Evolutionary conservation across 2,329 filamentous ascomycete species (phyloP).

Genomic region (Pyricularia sp.): DNA sequence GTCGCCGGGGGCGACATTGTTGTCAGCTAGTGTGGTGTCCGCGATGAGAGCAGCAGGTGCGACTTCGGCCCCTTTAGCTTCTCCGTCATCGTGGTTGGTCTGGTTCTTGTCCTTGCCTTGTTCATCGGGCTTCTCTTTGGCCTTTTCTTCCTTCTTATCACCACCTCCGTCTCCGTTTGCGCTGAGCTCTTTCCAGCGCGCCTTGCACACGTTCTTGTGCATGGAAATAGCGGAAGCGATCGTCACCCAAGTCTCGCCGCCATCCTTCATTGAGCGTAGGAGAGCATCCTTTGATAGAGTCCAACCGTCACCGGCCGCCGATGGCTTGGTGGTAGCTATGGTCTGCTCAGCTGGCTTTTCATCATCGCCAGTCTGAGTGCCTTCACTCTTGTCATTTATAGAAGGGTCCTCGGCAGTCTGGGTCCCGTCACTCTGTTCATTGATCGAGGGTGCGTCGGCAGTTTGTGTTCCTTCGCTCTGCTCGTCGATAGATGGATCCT

Average conservation of each 20-base stretch:
- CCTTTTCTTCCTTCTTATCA: slow-evolving; percentile 3
- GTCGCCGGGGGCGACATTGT: slow-evolving; percentile 2
- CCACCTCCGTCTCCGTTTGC: neutral
- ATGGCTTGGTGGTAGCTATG: neutral
- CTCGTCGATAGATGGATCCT: slow-evolving; percentile 6
- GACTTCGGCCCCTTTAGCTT: neutral
- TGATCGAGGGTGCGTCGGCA: slow-evolving; percentile 5
- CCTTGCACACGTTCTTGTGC: slow-evolving; percentile 5
- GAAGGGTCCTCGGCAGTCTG: slow-evolving; percentile 5
- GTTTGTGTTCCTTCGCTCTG: slow-evolving; percentile 2
- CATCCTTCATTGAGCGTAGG: slow-evolving; percentile 12
- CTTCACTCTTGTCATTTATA: slow-evolving; percentile 4
- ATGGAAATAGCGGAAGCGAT: slow-evolving; percentile 7
- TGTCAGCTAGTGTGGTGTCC: neutral
- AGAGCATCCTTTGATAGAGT: slow-evolving; percentile 13
- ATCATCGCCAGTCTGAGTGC: neutral
- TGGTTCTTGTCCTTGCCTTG: neutral
- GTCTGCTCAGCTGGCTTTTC: neutral
- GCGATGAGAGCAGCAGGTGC: neutral
- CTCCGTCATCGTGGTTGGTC: neutral
- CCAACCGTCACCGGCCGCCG: slow-evolving; percentile 7
- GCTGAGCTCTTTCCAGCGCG: slow-evolving; percentile 5
- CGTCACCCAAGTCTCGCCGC: slow-evolving; percentile 9
- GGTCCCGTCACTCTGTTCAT: slow-evolving; percentile 5
- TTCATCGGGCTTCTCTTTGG: neutral